Evolutionary conservation across 2,329 filamentous ascomycete genomes (phyloP), one percentile per base, ranked within the genome.

Genomic region (Aspergillus calidoustus): DNA sequence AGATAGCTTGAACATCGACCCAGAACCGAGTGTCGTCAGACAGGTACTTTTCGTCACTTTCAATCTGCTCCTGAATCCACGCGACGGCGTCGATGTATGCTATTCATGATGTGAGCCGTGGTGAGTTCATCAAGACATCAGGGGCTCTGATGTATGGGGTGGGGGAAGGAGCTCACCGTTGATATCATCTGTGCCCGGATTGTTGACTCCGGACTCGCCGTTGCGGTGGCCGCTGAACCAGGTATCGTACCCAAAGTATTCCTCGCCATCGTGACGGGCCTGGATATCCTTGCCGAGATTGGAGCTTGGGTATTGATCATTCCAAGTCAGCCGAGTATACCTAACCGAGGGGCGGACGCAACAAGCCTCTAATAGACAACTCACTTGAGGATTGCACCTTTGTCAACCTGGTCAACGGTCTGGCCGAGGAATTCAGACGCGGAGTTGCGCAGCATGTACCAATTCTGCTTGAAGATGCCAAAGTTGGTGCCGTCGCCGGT

Each of bases 11-110:
- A 11, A 55, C 53, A 5, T 55, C 28, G 8, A 70, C 69, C 66
- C 65, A 73, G 58, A 72, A 72, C 5, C 71, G 63, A 47, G 70
- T 72, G 63, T 72, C 68, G 52, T 73, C 71, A 44, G 54, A 65
- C 51, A 61, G 56, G 47, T 72, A 70, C 54, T 57, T 62, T 2
- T 53, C 6, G 25, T 65, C 50, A 28, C 62, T 66, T 34, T 68
- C 62, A 34, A 73, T 64, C 64, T 72, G 69, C 28, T 62, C 25
- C 51, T 72, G 64, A 44, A 72, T 74, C 53, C 53, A 38, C 22
- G 19, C 22, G 46, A 48, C 15, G 46, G 46, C 46, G 4, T 28
- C 46, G 22, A 48, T 48, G 22, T 48, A 48, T 11, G 19, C 46
- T 48, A 48, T 15, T 48, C 22, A 48, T 13, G 6, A 23, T 19